Percentiles rank a stretch among this genome's conserved stretches.
phyloP scores from a whole-genome alignment of 345 rosid genomes.

The Viola odorata region DNA sequence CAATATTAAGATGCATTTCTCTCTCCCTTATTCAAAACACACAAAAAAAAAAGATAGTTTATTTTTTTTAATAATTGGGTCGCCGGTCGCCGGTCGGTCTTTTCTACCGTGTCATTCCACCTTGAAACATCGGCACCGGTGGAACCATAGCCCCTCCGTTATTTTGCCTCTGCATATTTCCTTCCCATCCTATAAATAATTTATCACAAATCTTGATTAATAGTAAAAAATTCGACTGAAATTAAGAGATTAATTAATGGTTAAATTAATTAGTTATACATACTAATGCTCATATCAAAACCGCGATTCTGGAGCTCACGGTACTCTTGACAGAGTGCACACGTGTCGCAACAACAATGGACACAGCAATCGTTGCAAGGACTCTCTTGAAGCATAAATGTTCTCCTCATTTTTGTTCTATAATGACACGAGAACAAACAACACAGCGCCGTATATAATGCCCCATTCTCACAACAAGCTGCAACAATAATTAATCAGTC shows the following conservation, averaged over 20 bases:
- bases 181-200: slow-evolving; percentile 24
- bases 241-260: no score
- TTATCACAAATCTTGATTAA: no score
- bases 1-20: no score
- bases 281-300: slow-evolving; percentile 51
- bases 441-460: slow-evolving; percentile 26
- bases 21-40: no score
- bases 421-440: slow-evolving; percentile 39
- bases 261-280: no score
- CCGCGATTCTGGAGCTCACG: slow-evolving; percentile 54
- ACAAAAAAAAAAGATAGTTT: no score
- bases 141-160: not conserved
- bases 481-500: not conserved
- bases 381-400: slow-evolving; percentile 40
- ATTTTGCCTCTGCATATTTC: slow-evolving; percentile 16
- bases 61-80: no score
- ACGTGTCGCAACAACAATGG: slow-evolving; percentile 39
- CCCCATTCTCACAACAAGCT: slow-evolving; percentile 41
- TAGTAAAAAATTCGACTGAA: no score
- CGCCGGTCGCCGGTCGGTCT: no score
- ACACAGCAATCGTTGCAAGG: slow-evolving; percentile 52
- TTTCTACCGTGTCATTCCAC: slow-evolving; percentile 19
- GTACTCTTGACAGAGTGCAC: slow-evolving; percentile 57
- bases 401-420: slow-evolving; percentile 40
- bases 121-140: slow-evolving; percentile 15